Evolutionary conservation across 805 yeast genomes (phyloP), one percentile per base, ranked within the genome.

Genomic region (Ogataea saltuana): DNA sequence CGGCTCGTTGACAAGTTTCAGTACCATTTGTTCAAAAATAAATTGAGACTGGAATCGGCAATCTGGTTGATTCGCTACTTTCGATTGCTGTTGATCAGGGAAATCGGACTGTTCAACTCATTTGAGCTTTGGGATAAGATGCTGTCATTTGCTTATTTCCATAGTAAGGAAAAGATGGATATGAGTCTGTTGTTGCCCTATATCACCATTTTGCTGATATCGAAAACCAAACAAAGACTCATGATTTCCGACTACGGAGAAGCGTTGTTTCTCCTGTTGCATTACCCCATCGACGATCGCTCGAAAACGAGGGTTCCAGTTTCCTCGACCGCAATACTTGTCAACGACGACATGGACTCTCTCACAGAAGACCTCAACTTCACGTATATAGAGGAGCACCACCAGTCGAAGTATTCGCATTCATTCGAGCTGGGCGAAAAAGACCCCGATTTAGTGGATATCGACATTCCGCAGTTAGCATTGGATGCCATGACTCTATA

Each of bases 21-120:
- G 23, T 76, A 74, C 51, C 71, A 72, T 53, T 67, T 67, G 39
- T 57, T 76, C 35, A 62, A 69, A 26, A 70, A 68, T 32, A 75
- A 72, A 51, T 57, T 76, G 23, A 68, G 67, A 44, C 56, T 77
- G 4, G 81, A 77, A 46, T 68, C 78, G 2, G 75, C 76, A 40
- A 64, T 78, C 32, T 78, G 82, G 82, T 63, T 76, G 19, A 72
- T 78, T n/a, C 54, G 83, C 33, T 78, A 72, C 58, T 67, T 73
- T 21, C 58, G 81, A 19, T 59, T 78, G 26, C 47, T 76, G 3
- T 59, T 76, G 13, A 60, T 71, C 6, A 58, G 83, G 39, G 83
- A 78, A 49, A 55, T 78, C 21, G 80, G 78, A 1, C 42, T 67
- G 7, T 44, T 42, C 3, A 53, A 59, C 15, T 58, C 71, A 0